phyloP scores from a whole-genome alignment of 805 yeast genomes.

The Suhomyces emberorum region DNA sequence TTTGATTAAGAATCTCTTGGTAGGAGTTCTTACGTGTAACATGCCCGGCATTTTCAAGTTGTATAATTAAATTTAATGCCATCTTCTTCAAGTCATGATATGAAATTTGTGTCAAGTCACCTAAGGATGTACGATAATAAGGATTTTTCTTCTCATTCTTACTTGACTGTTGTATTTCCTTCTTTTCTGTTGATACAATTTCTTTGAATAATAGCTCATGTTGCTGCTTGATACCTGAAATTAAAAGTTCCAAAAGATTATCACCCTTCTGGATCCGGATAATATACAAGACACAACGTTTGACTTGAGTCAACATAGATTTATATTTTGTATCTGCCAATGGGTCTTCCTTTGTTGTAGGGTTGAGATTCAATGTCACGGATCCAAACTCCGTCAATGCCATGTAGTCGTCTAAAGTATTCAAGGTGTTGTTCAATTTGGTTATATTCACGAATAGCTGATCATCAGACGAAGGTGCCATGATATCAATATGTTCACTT shows the following conservation, averaged over 20 bases:
- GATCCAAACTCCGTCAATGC: slow-evolving; percentile 51
- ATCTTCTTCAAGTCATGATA: slow-evolving; percentile 76
- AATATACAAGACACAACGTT: slow-evolving; percentile 77
- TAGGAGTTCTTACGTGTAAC: slow-evolving; percentile 67
- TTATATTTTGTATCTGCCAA: slow-evolving; percentile 55
- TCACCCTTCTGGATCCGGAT: slow-evolving; percentile 76
- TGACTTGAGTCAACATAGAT: slow-evolving; percentile 68
- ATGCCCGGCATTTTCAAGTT: slow-evolving; percentile 65
- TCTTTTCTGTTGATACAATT: slow-evolving; percentile 48
- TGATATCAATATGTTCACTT: slow-evolving; percentile 36
- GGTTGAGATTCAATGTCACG: slow-evolving; percentile 57
- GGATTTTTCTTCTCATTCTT: slow-evolving; percentile 42
- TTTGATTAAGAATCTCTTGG: slow-evolving; percentile 76
- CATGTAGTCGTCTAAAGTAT: slow-evolving; percentile 38
- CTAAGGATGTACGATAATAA: slow-evolving; percentile 44
- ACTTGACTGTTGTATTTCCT: slow-evolving; percentile 27
- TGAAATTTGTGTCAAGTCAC: slow-evolving; percentile 46
- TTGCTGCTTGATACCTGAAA: slow-evolving; percentile 59
- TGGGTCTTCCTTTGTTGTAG: slow-evolving; percentile 43
- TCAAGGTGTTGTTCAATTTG: slow-evolving; percentile 38
- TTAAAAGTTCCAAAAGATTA: slow-evolving; percentile 63
- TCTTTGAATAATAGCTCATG: slow-evolving; percentile 67
- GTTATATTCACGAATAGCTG: slow-evolving; percentile 44
- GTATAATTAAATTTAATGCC: slow-evolving; percentile 71
- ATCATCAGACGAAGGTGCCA: slow-evolving; percentile 54